Evolutionary conservation across 108 stramenopile genomes (phyloP).

Genomic region (Aurantiochytrium sp.): DNA sequence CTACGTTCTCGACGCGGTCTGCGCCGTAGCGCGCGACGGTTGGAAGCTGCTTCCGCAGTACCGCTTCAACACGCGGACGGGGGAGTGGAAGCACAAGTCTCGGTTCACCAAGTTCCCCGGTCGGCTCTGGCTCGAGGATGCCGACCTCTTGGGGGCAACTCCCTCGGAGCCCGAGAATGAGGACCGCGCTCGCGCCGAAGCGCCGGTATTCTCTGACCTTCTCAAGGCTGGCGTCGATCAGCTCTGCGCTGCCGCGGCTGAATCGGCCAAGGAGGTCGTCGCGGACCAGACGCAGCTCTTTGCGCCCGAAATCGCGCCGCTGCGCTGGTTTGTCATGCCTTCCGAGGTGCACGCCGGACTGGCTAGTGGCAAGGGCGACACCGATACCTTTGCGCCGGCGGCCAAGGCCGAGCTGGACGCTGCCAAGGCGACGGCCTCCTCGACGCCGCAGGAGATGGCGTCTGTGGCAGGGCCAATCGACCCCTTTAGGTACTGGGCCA

Average conservation of each 20-base stretch:
- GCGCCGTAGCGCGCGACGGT: conserved; percentile 81
- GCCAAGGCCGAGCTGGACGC: no score
- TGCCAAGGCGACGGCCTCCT: not conserved
- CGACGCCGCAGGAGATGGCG: not conserved
- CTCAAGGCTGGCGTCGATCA: not conserved
- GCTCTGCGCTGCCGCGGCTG: not conserved
- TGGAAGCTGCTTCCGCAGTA: conserved; percentile 84
- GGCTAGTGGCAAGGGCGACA: no score
- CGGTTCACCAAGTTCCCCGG: conserved; percentile 24
- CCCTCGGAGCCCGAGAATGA: not conserved
- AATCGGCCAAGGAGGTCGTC: not conserved
- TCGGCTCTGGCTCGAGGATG: conserved; percentile 11
- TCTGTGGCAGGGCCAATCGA: not conserved
- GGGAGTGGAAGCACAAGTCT: conserved; percentile 38
- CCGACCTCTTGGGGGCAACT: not conserved
- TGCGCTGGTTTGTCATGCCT: conserved; percentile 12
- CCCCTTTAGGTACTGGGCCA: not conserved
- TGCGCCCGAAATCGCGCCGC: not conserved
- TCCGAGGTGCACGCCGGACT: not conserved
- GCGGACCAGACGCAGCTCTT: conserved; percentile 3
- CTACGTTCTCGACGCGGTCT: conserved; percentile 79
- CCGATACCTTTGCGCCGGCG: no score
- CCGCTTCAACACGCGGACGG: conserved; percentile 51
- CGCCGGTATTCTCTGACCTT: not conserved
- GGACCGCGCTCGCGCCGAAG: not conserved